Evolutionary conservation across 176 grass and related monocot species (phyloP).

Genomic region (Ananas comosus): DNA sequence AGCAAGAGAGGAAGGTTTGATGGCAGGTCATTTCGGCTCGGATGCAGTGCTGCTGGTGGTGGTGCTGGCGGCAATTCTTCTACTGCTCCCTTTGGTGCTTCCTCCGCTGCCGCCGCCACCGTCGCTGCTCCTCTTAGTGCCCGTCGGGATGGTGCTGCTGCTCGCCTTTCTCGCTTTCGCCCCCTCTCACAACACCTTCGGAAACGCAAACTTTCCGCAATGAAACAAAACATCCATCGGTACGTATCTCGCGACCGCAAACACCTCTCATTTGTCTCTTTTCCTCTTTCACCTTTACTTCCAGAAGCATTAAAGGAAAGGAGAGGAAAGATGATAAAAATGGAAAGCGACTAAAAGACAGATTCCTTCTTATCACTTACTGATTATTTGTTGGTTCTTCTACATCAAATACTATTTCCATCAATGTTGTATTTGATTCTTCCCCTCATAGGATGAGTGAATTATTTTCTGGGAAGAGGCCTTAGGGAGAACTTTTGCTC

Average conservation of each 20-base stretch:
- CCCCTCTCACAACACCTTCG: constrained; percentile 15
- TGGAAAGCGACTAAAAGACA: no score
- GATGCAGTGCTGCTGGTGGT: constrained; percentile 16
- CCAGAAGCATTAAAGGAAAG: no score
- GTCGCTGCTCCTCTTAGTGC: constrained; percentile 41
- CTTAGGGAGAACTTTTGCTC: constrained; percentile 46
- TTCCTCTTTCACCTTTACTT: no score
- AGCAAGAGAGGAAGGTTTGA: neutral
- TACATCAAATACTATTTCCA: constrained; percentile 15
- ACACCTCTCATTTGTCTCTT: no score
- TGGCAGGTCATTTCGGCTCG: neutral
- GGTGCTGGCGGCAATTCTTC: constrained; percentile 25
- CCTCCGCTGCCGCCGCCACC: constrained; percentile 58
- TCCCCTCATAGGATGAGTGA: constrained; percentile 20
- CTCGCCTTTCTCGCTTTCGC: constrained; percentile 43
- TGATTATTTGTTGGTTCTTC: constrained; percentile 14
- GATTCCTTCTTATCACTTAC: neutral
- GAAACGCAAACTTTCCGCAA: constrained; percentile 13
- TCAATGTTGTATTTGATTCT: constrained; percentile 7
- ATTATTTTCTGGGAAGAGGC: constrained; percentile 12
- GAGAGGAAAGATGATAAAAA: no score
- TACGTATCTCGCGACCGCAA: no score
- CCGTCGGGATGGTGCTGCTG: constrained; percentile 53
- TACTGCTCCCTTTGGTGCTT: constrained; percentile 53
- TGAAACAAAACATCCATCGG: neutral